These are phyloP conservation scores for Furcasterigmium sp. DNA, from an alignment of 2,329 filamentous ascomycete genomes.

Conservation along the genomic window DNA sequence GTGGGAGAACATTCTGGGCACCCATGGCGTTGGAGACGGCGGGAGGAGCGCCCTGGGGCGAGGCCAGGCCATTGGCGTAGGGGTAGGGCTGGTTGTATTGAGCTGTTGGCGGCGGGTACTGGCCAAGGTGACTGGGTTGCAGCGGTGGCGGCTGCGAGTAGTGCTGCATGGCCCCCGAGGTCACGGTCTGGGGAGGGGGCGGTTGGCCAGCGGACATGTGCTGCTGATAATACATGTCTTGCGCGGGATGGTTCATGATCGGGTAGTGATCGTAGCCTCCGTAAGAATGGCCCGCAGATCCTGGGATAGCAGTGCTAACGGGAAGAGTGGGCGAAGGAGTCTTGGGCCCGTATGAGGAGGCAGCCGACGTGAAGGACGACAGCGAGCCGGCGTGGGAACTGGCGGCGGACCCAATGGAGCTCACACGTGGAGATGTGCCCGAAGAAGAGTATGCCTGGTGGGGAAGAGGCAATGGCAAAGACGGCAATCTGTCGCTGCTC, in stretches of 20 bases:
- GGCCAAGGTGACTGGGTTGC: constrained; percentile 60
- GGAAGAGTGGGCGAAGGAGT: constrained; percentile 70
- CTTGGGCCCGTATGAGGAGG: constrained; percentile 61
- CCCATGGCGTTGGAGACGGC: constrained; percentile 67
- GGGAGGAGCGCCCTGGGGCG: constrained; percentile 66
- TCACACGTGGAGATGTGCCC: constrained; percentile 69
- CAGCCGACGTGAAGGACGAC: constrained; percentile 49
- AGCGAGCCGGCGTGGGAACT: constrained; percentile 47
- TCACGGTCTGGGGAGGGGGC: constrained; percentile 70
- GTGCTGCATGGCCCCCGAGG: constrained; percentile 73
- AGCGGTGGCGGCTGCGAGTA: constrained; percentile 72
- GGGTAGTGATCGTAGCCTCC: constrained; percentile 28
- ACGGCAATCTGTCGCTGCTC: constrained; percentile 64
- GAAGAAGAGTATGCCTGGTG: constrained; percentile 63
- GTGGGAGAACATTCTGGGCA: constrained; percentile 60
- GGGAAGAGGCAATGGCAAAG: constrained; percentile 64
- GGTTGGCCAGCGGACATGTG: constrained; percentile 76
- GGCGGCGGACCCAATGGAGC: constrained; percentile 62
- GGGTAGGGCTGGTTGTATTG: constrained; percentile 57
- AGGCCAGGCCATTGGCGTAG: constrained; percentile 72
- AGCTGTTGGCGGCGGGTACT: constrained; percentile 58
- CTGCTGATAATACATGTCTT: constrained; percentile 80
- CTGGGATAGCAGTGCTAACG: constrained; percentile 37
- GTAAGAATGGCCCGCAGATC: constrained; percentile 30
- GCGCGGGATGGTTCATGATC: constrained; percentile 76